Percentiles rank a stretch among this genome's conserved stretches.
Conservation (phyloP, 768 basidiomycete genomes). For the Suillus occidentalis region DNA sequence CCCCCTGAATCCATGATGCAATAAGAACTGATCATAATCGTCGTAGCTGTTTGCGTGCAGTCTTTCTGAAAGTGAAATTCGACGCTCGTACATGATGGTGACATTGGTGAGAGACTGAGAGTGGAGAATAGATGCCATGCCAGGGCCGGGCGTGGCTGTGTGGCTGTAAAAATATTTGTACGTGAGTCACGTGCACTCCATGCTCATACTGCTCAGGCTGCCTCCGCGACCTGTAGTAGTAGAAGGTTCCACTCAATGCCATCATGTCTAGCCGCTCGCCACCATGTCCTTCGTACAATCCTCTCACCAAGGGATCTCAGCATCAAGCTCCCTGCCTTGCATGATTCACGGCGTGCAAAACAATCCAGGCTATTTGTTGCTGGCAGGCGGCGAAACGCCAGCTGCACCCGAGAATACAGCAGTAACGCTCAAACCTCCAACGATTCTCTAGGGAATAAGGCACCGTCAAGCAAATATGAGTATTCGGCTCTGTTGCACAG, state of each 20-base stretch:
- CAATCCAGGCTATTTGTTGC: neutral
- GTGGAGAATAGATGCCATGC: too few species aligned
- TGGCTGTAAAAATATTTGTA: too few species aligned
- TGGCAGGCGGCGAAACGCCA: neutral
- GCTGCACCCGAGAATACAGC: neutral
- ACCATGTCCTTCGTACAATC: neutral
- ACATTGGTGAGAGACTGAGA: neutral
- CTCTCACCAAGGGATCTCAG: neutral
- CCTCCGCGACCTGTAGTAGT: neutral
- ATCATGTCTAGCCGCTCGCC: slow-evolving; percentile 7
- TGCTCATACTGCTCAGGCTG: neutral
- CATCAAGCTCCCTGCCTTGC: neutral
- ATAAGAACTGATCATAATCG: too few species aligned
- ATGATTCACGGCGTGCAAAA: neutral
- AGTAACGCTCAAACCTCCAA: neutral
- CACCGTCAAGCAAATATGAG: slow-evolving; percentile 21
- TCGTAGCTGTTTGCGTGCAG: neutral
- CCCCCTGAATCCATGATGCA: neutral
- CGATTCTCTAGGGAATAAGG: neutral
- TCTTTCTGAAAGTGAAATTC: neutral
- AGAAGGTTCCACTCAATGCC: slow-evolving; percentile 4
- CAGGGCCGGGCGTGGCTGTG: too few species aligned
- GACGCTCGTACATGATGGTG: too few species aligned
- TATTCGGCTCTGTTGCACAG: slow-evolving; percentile 52
- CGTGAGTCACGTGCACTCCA: neutral